Conservation (phyloP, 176 grass and related monocot genomes). For the Cenchrus fungigraminus region DNA sequence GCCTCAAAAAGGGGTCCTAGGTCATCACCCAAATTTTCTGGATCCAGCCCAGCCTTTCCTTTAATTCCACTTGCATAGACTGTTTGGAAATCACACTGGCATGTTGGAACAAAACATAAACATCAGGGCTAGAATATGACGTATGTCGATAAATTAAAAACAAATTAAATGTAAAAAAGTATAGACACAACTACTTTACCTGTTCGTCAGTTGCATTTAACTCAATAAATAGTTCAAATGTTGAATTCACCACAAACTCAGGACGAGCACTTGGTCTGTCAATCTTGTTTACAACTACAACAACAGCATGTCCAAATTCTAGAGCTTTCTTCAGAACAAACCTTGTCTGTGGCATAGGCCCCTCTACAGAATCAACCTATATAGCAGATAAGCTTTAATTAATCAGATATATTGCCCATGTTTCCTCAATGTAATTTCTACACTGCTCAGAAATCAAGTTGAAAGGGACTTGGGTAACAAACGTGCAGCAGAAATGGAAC, state of each 20-base stretch:
- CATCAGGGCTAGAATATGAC: slow-evolving; percentile 30
- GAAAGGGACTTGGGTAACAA: not conserved
- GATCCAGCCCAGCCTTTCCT: slow-evolving; percentile 83
- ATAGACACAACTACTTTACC: slow-evolving; percentile 50
- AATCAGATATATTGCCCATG: slow-evolving; percentile 2
- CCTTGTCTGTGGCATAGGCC: slow-evolving; percentile 99
- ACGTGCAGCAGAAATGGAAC: slow-evolving; percentile 29
- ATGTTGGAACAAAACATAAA: slow-evolving; percentile 31
- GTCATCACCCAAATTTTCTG: slow-evolving; percentile 85
- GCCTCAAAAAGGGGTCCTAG: slow-evolving; percentile 98
- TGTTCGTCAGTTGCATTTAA: slow-evolving; percentile 99
- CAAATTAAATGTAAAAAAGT: slow-evolving; percentile 18
- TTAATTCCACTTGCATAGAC: slow-evolving; percentile 97
- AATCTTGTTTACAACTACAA: slow-evolving; percentile 98
- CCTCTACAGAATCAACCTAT: slow-evolving; percentile 98
- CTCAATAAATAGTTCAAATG: slow-evolving; percentile 98
- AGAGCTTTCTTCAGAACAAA: slow-evolving; percentile 99
- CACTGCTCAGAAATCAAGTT: slow-evolving; percentile 21
- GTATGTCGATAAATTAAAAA: slow-evolving; percentile 7
- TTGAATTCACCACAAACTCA: slow-evolving; percentile 95
- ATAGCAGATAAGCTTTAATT: slow-evolving; percentile 37
- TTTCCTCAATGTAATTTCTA: slow-evolving; percentile 15
- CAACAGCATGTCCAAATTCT: slow-evolving; percentile 97
- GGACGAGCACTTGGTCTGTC: slow-evolving; percentile 89
- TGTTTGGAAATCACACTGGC: slow-evolving; percentile 95